These are phyloP conservation scores for Pelargonium myrrhifolium DNA, from an alignment of 441 rosid genomes.

Conservation along the genomic window DNA sequence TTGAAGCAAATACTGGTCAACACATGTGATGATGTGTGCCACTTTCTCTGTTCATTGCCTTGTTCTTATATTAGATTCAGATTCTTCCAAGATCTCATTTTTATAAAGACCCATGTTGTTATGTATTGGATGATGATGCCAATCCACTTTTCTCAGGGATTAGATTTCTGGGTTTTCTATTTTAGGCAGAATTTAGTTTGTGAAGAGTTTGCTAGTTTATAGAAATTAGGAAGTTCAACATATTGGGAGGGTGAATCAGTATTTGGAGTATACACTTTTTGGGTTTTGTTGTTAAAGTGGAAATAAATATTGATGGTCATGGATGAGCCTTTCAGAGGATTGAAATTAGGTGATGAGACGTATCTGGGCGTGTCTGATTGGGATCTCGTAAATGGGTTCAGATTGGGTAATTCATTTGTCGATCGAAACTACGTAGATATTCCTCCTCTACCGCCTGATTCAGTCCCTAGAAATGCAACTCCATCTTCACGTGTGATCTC, in stretches of 20 bases:
- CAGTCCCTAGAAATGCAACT: background rate
- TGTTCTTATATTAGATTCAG: background rate
- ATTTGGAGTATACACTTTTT: background rate
- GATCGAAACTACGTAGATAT: conserved; percentile 10
- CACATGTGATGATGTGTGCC: background rate
- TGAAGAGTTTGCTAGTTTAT: conserved; percentile 1
- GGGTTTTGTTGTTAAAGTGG: conserved; percentile 2
- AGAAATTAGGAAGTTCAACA: background rate
- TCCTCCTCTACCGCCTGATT: conserved; percentile 19
- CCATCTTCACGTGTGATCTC: conserved; percentile 9
- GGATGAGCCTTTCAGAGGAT: conserved; percentile 29
- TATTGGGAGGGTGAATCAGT: background rate
- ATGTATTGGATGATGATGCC: background rate
- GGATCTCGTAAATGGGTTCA: conserved; percentile 22
- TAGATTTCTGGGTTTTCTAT: conserved; percentile 18
- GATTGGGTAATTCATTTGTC: conserved; percentile 13
- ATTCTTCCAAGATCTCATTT: conserved; percentile 3
- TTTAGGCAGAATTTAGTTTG: background rate
- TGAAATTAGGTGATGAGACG: conserved; percentile 20
- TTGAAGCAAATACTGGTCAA: conserved; percentile 3
- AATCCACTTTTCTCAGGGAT: conserved; percentile 9
- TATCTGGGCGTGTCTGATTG: conserved; percentile 17
- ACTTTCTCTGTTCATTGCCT: background rate
- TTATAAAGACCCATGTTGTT: background rate
- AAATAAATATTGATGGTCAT: conserved; percentile 26